Evolutionary conservation across 129 eudicot genomes (phyloP), one percentile per base, ranked within the genome.

Genomic region (Centaurea solstitialis): DNA sequence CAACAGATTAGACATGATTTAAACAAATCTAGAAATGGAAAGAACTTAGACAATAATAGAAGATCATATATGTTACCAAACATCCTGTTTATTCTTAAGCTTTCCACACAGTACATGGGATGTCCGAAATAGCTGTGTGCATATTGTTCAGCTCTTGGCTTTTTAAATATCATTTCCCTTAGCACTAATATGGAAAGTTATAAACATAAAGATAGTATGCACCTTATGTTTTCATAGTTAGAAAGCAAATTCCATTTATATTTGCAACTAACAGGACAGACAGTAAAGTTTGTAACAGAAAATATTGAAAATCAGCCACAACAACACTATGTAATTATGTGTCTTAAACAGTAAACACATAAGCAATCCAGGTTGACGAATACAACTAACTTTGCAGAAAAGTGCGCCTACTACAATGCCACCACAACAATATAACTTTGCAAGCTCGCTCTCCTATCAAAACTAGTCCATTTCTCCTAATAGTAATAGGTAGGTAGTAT

Each of bases 371-470:
- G n/a, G n/a, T n/a, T n/a, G n/a, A n/a, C 2, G 30, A 26, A 8
- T n/a, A 21, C 57, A 43, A 73, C 64, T 61, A 43, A 40, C 0
- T 72, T 33, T 9, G 53, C 47, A 61, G 4, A 7, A 7, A 61
- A 61, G 26, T 17, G 62, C 15, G 62, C 62, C 17, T 50, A 50
- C 7, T 50, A 64, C 30, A 64, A 57, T 57, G n/a, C 23, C 28
- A 67, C 72, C 6, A 67, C 18, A 67, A 41, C 37, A 5, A 2
- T 50, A 37, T 62, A 38, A 35, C 59, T 28, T 11, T 35, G 67
- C 50, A 76, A 59, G 43, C 70, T 76, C 20, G 28, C 43, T 71
- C 75, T 21, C 75, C 33, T 71, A 71, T 38, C 5, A 9, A 71
- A 37, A 18, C 28, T 8, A 26, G 1, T 71, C 15, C 77, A 73